Evolutionary conservation across 2,329 filamentous ascomycete genomes (phyloP), one percentile per base, ranked within the genome.

Genomic region (Fusarium sp.): DNA sequence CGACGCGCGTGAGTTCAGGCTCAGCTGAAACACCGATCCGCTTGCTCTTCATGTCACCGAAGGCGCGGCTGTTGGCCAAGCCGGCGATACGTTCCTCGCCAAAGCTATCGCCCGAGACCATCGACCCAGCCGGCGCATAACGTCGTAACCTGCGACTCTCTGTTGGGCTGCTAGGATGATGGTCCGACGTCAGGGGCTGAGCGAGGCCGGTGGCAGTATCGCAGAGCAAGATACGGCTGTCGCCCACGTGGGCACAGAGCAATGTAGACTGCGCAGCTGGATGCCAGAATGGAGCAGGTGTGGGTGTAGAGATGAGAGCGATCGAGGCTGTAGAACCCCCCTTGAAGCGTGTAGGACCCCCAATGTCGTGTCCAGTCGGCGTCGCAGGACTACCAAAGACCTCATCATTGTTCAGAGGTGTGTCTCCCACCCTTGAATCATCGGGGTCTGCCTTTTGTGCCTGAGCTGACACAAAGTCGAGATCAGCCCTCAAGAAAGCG

Each of bases 41-140:
- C 84, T 99, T 99, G 66, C 92, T 94, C 37, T 90, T 89, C 84
- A 98, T 95, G 85, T 99, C 97, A 30, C 97, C 97, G 81, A 99
- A 98, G 5, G 97, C 90, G 33, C 97, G 93, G 35, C 94, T 97
- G 84, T 99, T 99, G 76, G 97, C 97, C 0, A 99, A 88, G 0
- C 97, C 96, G 15, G 92, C 92, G 82, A 99, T 97, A 76, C 97
- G 95, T 84, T 98, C 95, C 84, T 99, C 97, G 80, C 97, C 97
- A 82, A 99, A 99, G 37, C 94, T 97, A 84, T 99, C 97, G 0
- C 83, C 84, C 27, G 96, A 97, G 20, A 98, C 93, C 81, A 98
- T 96, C 4, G 93, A 88, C 30, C 87, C 92, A 33, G 93, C 90
- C 38, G 86, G 85, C 2, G 95, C 94, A 81, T 95, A 98, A 58